Conservation (phyloP, 2,329 filamentous ascomycete genomes). For the Trichophyton rubrum region DNA sequence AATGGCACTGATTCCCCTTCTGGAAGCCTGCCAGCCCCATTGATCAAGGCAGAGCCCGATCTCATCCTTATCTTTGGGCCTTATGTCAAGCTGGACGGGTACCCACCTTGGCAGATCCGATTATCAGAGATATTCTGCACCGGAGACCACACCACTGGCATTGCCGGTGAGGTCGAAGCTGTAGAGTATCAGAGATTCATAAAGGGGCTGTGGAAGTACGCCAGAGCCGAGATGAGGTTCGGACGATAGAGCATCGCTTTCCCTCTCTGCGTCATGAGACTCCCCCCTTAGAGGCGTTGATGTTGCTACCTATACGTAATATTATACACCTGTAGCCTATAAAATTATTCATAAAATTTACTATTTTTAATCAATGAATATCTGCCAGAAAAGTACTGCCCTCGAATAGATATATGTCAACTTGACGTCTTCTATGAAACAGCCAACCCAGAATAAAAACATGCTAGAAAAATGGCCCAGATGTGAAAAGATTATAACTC, state of each 20-base stretch:
- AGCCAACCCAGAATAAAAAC: background rate
- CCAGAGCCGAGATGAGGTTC: constrained; percentile 77
- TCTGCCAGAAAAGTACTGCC: background rate
- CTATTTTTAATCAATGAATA: background rate
- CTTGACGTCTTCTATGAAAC: too few relatives aligned
- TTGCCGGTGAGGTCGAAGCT: constrained; percentile 26
- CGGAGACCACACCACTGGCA: constrained; percentile 28
- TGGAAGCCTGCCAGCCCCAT: background rate
- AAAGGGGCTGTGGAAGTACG: constrained; percentile 68
- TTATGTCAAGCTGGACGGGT: constrained; percentile 71
- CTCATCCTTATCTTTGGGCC: constrained; percentile 78
- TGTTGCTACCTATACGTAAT: background rate
- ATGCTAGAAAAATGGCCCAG: background rate
- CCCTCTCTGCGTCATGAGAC: background rate
- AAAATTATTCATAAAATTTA: background rate
- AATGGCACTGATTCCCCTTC: constrained; percentile 9
- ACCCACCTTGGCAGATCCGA: constrained; percentile 91
- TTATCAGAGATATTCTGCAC: constrained; percentile 83
- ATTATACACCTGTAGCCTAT: background rate
- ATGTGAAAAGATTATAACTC: too few relatives aligned
- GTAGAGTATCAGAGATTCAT: constrained; percentile 94
- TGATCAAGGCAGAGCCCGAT: constrained; percentile 77
- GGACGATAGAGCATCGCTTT: constrained; percentile 40
- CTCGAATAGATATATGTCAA: background rate
- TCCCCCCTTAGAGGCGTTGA: background rate